Evolutionary conservation across 257 asterid genomes (phyloP).

Genomic region (Solanum pennellii): DNA sequence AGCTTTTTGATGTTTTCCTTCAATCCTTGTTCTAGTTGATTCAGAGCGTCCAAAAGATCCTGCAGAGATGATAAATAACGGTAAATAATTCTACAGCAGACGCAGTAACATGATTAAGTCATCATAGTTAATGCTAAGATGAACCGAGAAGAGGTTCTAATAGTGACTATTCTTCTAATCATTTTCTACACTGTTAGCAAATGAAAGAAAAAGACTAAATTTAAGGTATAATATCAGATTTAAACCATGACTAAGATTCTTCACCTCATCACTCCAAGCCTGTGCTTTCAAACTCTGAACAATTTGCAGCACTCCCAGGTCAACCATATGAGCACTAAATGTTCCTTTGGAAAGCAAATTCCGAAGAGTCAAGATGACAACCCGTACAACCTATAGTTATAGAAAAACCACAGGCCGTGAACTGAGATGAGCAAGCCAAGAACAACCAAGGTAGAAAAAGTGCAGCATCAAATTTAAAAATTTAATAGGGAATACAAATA

Average conservation of each 20-base stretch:
- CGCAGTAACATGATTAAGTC: background rate
- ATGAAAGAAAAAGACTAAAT: background rate
- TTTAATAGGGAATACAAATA: background rate
- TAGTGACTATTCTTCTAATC: background rate
- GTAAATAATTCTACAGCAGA: background rate
- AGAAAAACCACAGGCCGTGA: background rate
- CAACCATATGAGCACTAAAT: slow-evolving; percentile 78
- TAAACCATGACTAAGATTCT: background rate
- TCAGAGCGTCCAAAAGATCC: slow-evolving; percentile 82
- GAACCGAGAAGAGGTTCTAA: background rate
- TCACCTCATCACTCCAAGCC: slow-evolving; percentile 97
- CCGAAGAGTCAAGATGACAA: slow-evolving; percentile 71
- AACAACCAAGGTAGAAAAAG: background rate
- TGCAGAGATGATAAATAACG: slow-evolving; percentile 1
- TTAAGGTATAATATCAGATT: background rate
- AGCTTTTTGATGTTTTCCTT: slow-evolving; percentile 60
- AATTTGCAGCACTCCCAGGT: slow-evolving; percentile 69
- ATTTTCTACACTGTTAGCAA: background rate
- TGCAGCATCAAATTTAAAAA: background rate
- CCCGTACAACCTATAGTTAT: slow-evolving; percentile 67
- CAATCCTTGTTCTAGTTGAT: slow-evolving; percentile 71
- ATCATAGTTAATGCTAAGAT: background rate
- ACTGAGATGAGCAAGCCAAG: background rate
- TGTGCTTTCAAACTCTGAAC: slow-evolving; percentile 89
- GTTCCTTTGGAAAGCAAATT: slow-evolving; percentile 76